Conservation (phyloP, 2,329 filamentous ascomycete genomes). For the Claviceps citrina region DNA sequence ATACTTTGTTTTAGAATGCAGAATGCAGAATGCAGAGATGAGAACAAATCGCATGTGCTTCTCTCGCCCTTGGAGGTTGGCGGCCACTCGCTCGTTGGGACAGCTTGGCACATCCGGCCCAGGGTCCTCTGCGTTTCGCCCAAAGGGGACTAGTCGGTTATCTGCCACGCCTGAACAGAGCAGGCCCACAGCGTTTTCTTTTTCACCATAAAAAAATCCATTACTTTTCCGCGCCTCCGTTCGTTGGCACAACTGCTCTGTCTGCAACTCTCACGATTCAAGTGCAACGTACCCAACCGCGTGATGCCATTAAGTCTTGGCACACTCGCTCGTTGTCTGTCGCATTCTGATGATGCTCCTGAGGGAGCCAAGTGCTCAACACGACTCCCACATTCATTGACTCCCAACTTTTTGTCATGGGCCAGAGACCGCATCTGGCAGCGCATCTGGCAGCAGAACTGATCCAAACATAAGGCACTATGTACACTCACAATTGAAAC, state of each 20-base stretch:
- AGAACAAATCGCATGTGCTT: background rate
- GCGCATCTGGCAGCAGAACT: background rate
- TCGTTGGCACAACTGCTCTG: too few species aligned
- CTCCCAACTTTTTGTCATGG: background rate
- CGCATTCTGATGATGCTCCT: background rate
- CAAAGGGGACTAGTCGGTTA: slow-evolving; percentile 1
- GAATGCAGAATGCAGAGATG: background rate
- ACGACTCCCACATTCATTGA: background rate
- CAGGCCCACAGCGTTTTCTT: too few species aligned
- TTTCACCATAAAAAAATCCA: too few species aligned
- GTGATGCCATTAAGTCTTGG: background rate
- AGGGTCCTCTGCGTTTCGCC: too few species aligned
- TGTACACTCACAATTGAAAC: background rate
- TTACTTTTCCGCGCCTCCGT: too few species aligned
- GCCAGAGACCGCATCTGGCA: too few species aligned
- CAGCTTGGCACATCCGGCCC: background rate
- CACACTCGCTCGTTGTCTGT: too few species aligned
- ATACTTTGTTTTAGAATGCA: too few species aligned
- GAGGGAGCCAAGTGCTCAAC: background rate
- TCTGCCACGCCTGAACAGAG: too few species aligned
- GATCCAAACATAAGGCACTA: background rate
- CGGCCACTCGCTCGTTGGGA: background rate
- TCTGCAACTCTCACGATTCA: background rate
- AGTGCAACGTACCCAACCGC: background rate
- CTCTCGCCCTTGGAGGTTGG: background rate